These are phyloP conservation scores for Apiospora aurea DNA, from an alignment of 2,329 filamentous ascomycete species.

Conservation along the genomic window DNA sequence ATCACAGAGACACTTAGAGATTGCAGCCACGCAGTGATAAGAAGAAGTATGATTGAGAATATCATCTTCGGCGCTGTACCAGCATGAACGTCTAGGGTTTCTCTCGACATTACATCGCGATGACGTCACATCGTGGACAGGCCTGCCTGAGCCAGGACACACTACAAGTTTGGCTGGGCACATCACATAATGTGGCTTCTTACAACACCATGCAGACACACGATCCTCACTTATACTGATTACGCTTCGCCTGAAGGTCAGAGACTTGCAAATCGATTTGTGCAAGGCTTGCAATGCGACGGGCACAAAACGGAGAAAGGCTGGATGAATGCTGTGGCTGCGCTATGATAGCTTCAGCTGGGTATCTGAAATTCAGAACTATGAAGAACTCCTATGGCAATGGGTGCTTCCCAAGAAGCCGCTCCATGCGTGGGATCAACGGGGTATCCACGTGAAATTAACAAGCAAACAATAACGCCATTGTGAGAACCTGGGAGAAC, in stretches of 20 bases:
- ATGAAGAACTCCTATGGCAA: not conserved
- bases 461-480: not conserved
- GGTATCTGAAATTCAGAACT: slow-evolving; percentile 12
- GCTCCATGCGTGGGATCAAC: not conserved
- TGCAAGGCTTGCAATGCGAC: not conserved
- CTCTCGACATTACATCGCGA: not conserved
- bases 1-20: not conserved
- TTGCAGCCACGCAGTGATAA: not conserved
- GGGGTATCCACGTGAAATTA: slow-evolving; percentile 9
- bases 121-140: not conserved
- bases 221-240: not conserved
- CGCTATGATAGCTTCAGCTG: slow-evolving; percentile 3
- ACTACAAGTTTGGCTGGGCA: not conserved
- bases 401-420: not conserved
- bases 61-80: not conserved
- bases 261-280: not conserved
- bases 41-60: not conserved
- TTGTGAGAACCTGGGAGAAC: not conserved
- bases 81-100: not conserved
- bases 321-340: not conserved
- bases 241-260: not conserved
- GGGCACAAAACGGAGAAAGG: not conserved
- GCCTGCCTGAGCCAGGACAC: not conserved
- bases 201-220: not conserved
- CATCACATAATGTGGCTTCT: not conserved